phyloP scores from a whole-genome alignment of 306 rosid genomes.

The Ormosia emarginata region DNA sequence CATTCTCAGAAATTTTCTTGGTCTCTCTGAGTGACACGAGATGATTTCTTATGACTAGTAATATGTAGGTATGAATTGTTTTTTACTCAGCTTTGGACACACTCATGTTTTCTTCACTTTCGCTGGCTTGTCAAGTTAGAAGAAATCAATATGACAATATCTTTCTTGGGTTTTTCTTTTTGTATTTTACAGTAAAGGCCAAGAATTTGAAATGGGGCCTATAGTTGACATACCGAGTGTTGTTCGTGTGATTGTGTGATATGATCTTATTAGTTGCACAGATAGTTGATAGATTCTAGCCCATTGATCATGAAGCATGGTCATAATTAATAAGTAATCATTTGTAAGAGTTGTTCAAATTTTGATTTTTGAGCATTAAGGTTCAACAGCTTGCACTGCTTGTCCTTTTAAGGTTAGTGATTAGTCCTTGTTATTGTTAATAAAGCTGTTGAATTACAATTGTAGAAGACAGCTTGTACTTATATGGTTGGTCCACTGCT shows the following conservation, averaged over 20 bases:
- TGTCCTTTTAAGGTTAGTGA: neutral
- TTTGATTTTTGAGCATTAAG: neutral
- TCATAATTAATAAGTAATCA: neutral
- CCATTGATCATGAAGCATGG: neutral
- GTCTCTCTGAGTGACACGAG: neutral
- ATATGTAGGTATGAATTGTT: neutral
- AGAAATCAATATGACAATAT: neutral
- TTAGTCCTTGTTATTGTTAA: neutral
- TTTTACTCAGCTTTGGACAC: neutral
- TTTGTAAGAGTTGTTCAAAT: neutral
- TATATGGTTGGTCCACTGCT: constrained; percentile 12
- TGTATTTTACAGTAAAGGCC: neutral
- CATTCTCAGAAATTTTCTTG: neutral
- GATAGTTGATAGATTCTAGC: neutral
- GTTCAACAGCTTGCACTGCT: neutral
- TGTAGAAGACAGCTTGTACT: constrained; percentile 7
- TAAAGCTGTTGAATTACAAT: neutral
- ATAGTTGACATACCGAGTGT: neutral
- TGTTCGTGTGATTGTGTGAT: neutral
- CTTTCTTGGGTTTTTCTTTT: neutral
- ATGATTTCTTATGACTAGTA: neutral
- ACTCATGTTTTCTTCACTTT: neutral
- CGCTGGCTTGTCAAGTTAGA: neutral
- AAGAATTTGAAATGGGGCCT: neutral
- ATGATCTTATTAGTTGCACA: neutral